Conservation (phyloP, 208 protist genomes). For the Plasmodiophora brassicae region DNA sequence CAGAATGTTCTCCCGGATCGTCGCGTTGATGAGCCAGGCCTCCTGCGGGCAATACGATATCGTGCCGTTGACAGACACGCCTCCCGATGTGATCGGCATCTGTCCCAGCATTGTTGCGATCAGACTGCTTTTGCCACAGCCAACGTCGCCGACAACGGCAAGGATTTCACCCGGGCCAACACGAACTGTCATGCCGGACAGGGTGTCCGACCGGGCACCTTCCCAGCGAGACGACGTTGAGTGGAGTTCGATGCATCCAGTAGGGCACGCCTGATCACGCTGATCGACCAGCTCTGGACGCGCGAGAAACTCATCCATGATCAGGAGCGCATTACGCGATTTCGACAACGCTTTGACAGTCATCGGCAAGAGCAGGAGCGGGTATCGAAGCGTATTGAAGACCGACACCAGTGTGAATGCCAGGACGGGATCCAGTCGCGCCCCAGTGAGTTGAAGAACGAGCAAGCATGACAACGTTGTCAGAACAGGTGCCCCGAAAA, state of each 20-base stretch:
- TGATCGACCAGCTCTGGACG: background rate
- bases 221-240: background rate
- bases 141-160: conserved; percentile 37
- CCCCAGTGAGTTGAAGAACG: background rate
- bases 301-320: conserved; percentile 5
- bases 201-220: background rate
- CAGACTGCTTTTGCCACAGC: conserved; percentile 66
- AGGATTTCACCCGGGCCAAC: conserved; percentile 39
- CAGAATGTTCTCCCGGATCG: conserved; percentile 48
- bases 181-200: conserved; percentile 40
- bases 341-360: background rate
- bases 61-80: background rate
- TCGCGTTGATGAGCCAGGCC: conserved; percentile 50
- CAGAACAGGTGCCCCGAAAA: conserved; percentile 6
- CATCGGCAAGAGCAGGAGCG: background rate
- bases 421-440: background rate
- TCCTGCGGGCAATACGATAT: conserved; percentile 59
- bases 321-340: background rate
- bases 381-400: conserved; percentile 22
- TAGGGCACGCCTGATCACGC: background rate
- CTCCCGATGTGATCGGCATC: conserved; percentile 41
- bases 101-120: conserved; percentile 64
- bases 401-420: background rate
- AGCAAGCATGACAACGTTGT: background rate
- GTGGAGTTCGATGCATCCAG: background rate